Conservation (phyloP, 192 early-diverging fungal species). For the Linnemannia exigua region DNA sequence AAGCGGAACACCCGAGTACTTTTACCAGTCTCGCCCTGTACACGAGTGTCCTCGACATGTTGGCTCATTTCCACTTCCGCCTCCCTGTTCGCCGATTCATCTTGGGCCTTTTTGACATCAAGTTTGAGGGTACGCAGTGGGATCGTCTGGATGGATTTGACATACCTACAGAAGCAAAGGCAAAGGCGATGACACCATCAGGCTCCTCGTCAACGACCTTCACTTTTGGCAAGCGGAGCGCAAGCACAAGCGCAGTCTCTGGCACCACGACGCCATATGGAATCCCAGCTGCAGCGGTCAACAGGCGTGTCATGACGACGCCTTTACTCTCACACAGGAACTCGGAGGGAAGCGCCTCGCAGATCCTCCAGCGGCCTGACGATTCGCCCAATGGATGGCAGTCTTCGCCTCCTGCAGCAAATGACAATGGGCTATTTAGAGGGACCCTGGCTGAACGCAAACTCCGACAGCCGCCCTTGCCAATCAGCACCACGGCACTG, state of each 20-base stretch:
- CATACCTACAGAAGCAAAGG: not conserved
- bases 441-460: conserved; percentile 5
- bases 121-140: conserved; percentile 62
- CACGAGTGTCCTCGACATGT: conserved; percentile 70
- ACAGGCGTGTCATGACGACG: conserved; percentile 5
- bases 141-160: conserved; percentile 60
- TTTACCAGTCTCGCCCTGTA: conserved; percentile 73
- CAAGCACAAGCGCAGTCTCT: conserved; percentile 4
- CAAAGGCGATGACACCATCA: not conserved
- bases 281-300: not conserved
- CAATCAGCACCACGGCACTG: not conserved
- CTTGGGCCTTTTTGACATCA: conserved; percentile 82
- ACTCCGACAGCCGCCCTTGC: conserved; percentile 10
- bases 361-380: not conserved
- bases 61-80: conserved; percentile 78
- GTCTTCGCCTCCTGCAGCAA: not conserved
- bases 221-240: conserved; percentile 6
- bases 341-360: conserved; percentile 2
- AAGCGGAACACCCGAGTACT: conserved; percentile 67
- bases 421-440: not conserved
- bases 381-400: not conserved
- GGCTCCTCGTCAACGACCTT: not conserved
- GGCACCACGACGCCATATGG: not conserved
- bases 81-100: conserved; percentile 80
- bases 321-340: not conserved